Percentiles rank a stretch among this genome's conserved stretches.
Conservation (phyloP, 192 early-diverging fungal genomes). For the Kappamyces sp. region DNA sequence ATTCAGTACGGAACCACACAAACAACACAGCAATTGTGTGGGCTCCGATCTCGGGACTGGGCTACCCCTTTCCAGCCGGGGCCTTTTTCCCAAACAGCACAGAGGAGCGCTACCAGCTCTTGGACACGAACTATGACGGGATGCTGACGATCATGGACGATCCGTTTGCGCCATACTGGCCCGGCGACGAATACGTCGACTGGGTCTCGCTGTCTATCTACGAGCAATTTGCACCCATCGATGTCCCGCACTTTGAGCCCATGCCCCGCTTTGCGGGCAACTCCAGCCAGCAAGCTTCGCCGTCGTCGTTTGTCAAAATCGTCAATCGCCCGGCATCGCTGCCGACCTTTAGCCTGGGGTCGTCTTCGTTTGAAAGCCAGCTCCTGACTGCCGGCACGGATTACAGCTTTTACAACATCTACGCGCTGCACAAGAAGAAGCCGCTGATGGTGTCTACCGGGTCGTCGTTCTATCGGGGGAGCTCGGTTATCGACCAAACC, state of each 20-base stretch:
- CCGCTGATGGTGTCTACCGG: slow-evolving; percentile 12
- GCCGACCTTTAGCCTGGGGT: too few relatives aligned
- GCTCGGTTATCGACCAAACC: too few relatives aligned
- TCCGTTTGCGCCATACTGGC: slow-evolving; percentile 43
- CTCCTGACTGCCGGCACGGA: not conserved
- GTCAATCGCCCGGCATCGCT: not conserved
- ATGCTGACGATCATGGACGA: slow-evolving; percentile 27
- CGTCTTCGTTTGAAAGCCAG: not conserved
- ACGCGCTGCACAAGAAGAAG: not conserved
- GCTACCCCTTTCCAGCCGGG: slow-evolving; percentile 4
- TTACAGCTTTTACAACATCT: slow-evolving; percentile 12
- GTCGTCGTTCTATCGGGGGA: not conserved
- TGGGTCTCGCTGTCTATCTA: slow-evolving; percentile 42
- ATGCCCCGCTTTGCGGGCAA: slow-evolving; percentile 6
- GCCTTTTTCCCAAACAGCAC: not conserved
- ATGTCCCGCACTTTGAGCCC: not conserved
- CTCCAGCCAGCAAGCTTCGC: not conserved
- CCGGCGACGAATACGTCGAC: slow-evolving; percentile 41
- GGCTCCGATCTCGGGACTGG: slow-evolving; percentile 8
- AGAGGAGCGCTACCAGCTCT: not conserved
- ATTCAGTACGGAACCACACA: slow-evolving; percentile 22
- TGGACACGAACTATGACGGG: slow-evolving; percentile 19
- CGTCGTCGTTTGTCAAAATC: slow-evolving; percentile 16
- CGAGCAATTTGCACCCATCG: slow-evolving; percentile 16
- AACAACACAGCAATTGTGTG: slow-evolving; percentile 23